phyloP scores from a whole-genome alignment of 306 rosid species.

The Prunus kanzakura region DNA sequence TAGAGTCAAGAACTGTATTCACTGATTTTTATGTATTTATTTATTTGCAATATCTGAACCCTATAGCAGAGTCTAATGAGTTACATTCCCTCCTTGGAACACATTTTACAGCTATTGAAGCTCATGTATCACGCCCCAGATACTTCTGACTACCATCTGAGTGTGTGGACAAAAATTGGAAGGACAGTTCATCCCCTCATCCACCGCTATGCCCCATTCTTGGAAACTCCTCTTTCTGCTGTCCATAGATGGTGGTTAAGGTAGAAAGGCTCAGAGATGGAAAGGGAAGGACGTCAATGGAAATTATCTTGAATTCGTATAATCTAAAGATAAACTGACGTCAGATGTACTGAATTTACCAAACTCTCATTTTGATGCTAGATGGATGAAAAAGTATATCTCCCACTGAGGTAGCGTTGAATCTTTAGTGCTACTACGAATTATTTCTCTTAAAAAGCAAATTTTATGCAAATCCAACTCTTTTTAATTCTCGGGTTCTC shows the following conservation, averaged over 20 bases:
- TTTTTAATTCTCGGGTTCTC: background rate
- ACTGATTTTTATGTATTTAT: background rate
- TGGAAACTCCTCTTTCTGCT: slow-evolving; percentile 67
- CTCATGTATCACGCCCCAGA: slow-evolving; percentile 92
- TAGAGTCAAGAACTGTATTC: background rate
- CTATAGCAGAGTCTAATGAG: background rate
- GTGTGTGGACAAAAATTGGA: slow-evolving; percentile 81
- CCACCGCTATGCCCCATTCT: slow-evolving; percentile 61
- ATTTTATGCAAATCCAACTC: background rate
- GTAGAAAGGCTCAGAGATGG: slow-evolving; percentile 29
- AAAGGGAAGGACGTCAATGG: background rate
- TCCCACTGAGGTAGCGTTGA: slow-evolving; percentile 13
- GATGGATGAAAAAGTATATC: slow-evolving; percentile 6
- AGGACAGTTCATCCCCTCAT: slow-evolving; percentile 52
- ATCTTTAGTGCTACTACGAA: background rate
- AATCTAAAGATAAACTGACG: slow-evolving; percentile 13
- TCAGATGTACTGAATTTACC: slow-evolving; percentile 17
- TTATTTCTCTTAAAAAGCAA: background rate
- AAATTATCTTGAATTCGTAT: background rate
- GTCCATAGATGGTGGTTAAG: slow-evolving; percentile 94
- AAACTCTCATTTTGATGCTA: slow-evolving; percentile 23
- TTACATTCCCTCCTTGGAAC: slow-evolving; percentile 1
- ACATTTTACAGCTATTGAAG: slow-evolving; percentile 64
- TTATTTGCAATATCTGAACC: background rate
- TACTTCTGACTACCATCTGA: slow-evolving; percentile 77